Conservation (phyloP, 2,329 filamentous ascomycete species). For the Cladosporium velox region DNA sequence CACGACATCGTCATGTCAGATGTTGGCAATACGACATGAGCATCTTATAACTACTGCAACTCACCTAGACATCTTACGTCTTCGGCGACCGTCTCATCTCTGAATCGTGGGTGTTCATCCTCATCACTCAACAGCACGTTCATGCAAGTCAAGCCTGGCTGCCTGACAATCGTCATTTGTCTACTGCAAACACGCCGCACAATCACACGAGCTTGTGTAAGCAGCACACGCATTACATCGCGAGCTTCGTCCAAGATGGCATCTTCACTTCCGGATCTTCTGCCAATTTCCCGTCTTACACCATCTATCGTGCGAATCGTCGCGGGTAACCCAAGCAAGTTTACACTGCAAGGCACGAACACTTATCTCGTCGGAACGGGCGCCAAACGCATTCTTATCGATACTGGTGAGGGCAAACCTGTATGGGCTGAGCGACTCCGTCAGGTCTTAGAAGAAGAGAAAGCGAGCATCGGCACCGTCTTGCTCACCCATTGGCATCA, state of each 20-base stretch:
- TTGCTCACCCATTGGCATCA: conserved; percentile 91
- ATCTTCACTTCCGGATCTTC: conserved; percentile 60
- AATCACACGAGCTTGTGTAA: not conserved
- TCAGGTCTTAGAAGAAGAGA: conserved; percentile 65
- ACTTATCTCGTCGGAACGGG: conserved; percentile 89
- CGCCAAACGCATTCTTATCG: conserved; percentile 72
- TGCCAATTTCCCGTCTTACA: conserved; percentile 75
- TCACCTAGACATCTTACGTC: not conserved
- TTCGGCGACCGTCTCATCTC: not conserved
- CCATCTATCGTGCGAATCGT: conserved; percentile 78
- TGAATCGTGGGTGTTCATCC: not conserved
- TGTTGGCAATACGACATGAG: not conserved
- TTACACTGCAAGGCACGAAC: conserved; percentile 78
- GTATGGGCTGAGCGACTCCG: conserved; percentile 71
- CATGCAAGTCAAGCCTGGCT: not conserved
- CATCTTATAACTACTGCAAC: not conserved
- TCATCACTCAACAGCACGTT: not conserved
- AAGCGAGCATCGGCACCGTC: conserved; percentile 66
- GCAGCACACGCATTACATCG: not conserved
- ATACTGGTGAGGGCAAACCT: conserved; percentile 81
- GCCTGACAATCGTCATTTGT: not conserved
- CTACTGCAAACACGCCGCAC: not conserved
- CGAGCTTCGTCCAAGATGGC: conserved; percentile 8
- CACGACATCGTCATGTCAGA: conserved; percentile 1
- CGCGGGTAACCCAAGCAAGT: conserved; percentile 87